Evolutionary conservation across 331 rosid genomes (phyloP).

Genomic region (Phaseolus coccineus): DNA sequence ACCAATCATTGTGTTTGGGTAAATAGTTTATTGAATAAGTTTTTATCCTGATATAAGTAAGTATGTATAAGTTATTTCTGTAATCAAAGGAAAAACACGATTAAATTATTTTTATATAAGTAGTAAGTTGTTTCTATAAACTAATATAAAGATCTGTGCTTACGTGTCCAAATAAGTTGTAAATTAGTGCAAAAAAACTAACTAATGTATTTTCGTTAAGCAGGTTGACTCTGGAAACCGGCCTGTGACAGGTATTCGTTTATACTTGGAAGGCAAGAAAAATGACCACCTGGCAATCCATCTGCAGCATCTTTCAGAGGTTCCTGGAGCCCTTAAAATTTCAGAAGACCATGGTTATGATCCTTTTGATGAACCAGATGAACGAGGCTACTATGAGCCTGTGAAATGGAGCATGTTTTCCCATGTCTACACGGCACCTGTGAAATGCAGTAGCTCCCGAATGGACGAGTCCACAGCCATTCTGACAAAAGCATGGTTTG

Average conservation of each 20-base stretch:
- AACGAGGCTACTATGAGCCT: conserved; percentile 68
- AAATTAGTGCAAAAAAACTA: not conserved
- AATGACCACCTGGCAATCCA: conserved; percentile 77
- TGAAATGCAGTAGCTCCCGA: conserved; percentile 59
- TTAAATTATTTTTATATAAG: too few relatives aligned
- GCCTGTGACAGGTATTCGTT: conserved; percentile 85
- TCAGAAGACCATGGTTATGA: conserved; percentile 59
- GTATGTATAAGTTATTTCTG: too few relatives aligned
- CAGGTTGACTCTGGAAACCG: conserved; percentile 79
- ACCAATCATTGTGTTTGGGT: not conserved
- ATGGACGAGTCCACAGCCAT: conserved; percentile 67
- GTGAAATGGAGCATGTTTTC: conserved; percentile 87
- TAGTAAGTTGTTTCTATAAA: too few relatives aligned
- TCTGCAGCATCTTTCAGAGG: conserved; percentile 85
- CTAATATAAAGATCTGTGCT: not conserved
- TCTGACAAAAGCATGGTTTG: conserved; percentile 88
- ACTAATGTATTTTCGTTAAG: conserved; percentile 37
- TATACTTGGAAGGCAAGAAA: conserved; percentile 85
- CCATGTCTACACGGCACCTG: conserved; percentile 85
- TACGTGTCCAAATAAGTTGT: not conserved
- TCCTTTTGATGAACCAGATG: conserved; percentile 59
- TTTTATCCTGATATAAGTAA: too few relatives aligned
- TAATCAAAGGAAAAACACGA: too few relatives aligned
- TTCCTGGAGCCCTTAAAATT: conserved; percentile 68
- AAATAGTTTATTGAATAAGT: too few relatives aligned